phyloP scores from a whole-genome alignment of 306 rosid genomes.

The Oxytropis ochrocephala region DNA sequence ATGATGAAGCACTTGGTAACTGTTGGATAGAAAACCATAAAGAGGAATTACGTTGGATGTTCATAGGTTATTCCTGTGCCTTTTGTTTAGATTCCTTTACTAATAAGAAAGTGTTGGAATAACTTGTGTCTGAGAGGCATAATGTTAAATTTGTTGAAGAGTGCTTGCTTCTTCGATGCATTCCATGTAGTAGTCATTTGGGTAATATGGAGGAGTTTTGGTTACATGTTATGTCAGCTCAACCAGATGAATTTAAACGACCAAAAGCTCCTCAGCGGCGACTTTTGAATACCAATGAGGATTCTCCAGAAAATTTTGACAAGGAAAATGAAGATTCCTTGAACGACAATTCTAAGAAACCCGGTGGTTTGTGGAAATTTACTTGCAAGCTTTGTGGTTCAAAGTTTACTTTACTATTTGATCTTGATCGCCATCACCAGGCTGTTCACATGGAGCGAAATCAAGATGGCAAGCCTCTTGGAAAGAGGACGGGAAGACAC shows the following conservation, averaged over 20 bases:
- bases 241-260: constrained; percentile 47
- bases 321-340: constrained; percentile 38
- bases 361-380: constrained; percentile 45
- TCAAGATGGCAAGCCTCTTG: constrained; percentile 33
- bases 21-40: constrained; percentile 86
- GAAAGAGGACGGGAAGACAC: constrained; percentile 61
- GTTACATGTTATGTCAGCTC: constrained; percentile 67
- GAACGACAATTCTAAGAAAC: constrained; percentile 40
- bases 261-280: constrained; percentile 39
- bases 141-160: constrained; percentile 64
- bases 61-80: constrained; percentile 82
- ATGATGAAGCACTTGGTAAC: constrained; percentile 54
- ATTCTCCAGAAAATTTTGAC: constrained; percentile 38
- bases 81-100: constrained; percentile 80
- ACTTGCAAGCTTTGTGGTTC: constrained; percentile 74
- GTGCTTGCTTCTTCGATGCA: constrained; percentile 82
- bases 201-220: constrained; percentile 67
- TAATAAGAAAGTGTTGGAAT: constrained; percentile 59
- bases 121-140: constrained; percentile 79
- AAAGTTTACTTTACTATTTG: constrained; percentile 77
- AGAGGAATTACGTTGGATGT: constrained; percentile 80
- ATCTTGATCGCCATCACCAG: constrained; percentile 90
- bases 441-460: constrained; percentile 82
- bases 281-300: constrained; percentile 33
- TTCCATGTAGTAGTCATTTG: constrained; percentile 78